Conservation (phyloP, 2,329 filamentous ascomycete genomes). For the Colletotrichum lentis region DNA sequence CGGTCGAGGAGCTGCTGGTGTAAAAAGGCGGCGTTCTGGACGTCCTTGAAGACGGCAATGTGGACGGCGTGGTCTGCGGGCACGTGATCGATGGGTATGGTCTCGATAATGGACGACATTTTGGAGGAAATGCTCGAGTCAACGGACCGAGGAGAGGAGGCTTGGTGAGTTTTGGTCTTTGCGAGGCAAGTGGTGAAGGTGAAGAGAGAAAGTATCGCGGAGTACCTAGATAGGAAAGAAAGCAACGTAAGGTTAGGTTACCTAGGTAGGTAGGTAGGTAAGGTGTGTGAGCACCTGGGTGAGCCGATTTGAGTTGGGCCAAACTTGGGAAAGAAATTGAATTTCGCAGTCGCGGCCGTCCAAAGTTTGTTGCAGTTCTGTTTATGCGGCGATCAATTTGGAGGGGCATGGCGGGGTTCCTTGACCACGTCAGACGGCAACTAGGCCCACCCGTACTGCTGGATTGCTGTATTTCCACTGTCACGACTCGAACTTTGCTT, state of each 20-base stretch:
- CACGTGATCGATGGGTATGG: slow-evolving; percentile 77
- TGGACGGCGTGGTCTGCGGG: slow-evolving; percentile 73
- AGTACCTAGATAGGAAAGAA: not conserved
- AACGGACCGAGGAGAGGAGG: not conserved
- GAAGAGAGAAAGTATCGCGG: not conserved
- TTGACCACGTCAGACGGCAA: slow-evolving; percentile 6
- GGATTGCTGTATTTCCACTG: not conserved
- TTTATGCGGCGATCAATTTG: not conserved
- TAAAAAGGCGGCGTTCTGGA: slow-evolving; percentile 80
- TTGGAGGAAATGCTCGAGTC: not conserved
- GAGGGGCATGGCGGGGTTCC: slow-evolving; percentile 22
- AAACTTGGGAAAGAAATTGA: slow-evolving; percentile 2
- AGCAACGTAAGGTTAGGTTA: too few species aligned
- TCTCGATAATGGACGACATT: slow-evolving; percentile 60
- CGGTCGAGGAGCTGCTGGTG: slow-evolving; percentile 84
- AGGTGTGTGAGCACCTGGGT: not conserved
- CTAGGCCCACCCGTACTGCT: not conserved
- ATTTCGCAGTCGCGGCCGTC: not conserved
- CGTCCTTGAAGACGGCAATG: slow-evolving; percentile 76
- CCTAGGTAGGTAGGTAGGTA: not conserved
- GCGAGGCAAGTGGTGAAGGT: not conserved
- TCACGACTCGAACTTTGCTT: not conserved
- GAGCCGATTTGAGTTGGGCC: not conserved
- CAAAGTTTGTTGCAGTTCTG: slow-evolving; percentile 8
- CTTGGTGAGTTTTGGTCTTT: not conserved